These are phyloP conservation scores for Aurifilum marmelostoma DNA, from an alignment of 2,329 filamentous ascomycete species.

Conservation along the genomic window DNA sequence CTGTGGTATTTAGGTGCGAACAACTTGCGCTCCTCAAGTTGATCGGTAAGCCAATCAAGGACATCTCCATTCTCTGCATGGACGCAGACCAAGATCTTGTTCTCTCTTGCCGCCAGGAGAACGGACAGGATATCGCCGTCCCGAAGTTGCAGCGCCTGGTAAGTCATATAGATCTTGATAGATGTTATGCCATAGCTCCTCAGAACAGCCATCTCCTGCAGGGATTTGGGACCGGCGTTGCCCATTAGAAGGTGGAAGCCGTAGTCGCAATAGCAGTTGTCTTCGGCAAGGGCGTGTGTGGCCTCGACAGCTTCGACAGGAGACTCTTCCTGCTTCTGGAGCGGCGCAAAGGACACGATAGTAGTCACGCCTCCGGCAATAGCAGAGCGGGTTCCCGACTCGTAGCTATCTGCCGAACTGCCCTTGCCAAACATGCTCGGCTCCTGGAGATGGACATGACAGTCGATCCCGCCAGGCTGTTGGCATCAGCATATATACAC, in stretches of 20 bases:
- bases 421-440: constrained; percentile 41
- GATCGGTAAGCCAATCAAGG: constrained; percentile 56
- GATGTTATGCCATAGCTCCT: no score
- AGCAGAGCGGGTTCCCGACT: constrained; percentile 49
- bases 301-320: no score
- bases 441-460: constrained; percentile 46
- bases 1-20: constrained; percentile 56
- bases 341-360: constrained; percentile 59
- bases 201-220: no score
- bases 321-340: constrained; percentile 47
- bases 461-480: constrained; percentile 45
- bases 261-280: no score
- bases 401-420: constrained; percentile 40
- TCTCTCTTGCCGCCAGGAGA: constrained; percentile 49
- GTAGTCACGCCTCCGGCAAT: constrained; percentile 64
- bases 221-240: no score
- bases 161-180: constrained; percentile 59
- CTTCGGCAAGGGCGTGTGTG: no score
- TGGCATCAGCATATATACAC: no score
- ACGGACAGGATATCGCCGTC: constrained; percentile 55
- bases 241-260: no score
- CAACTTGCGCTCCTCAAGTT: constrained; percentile 51
- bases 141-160: constrained; percentile 51
- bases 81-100: constrained; percentile 57
- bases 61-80: constrained; percentile 59